phyloP scores from a whole-genome alignment of 345 rosid species.

The Linum tenue region DNA sequence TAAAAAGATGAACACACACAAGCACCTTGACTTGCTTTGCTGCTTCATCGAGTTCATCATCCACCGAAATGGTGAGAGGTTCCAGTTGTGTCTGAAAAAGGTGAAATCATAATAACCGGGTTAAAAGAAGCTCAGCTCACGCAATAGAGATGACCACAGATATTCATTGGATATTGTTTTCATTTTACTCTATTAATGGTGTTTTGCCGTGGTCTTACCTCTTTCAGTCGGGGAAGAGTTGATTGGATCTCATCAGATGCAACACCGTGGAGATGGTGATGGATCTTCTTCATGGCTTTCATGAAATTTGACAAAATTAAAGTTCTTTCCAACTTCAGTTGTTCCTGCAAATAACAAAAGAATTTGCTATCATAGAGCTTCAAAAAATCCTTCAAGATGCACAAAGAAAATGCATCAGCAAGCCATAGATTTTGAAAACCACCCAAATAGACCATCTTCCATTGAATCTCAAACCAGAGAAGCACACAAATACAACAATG shows the following conservation, averaged over 20 bases:
- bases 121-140: not conserved
- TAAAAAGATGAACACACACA: not conserved
- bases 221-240: conserved; percentile 61
- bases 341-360: conserved; percentile 45
- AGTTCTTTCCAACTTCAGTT: conserved; percentile 66
- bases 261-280: conserved; percentile 48
- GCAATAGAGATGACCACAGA: too few relatives aligned
- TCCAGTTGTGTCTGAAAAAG: conserved; percentile 46
- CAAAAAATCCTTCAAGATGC: conserved; percentile 6
- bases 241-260: conserved; percentile 56
- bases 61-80: conserved; percentile 77
- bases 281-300: conserved; percentile 68
- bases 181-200: not conserved
- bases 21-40: conserved; percentile 78
- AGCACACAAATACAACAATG: too few relatives aligned
- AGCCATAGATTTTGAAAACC: not conserved
- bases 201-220: conserved; percentile 38
- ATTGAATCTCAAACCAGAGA: too few relatives aligned
- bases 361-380: not conserved
- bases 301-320: conserved; percentile 57
- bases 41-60: conserved; percentile 77
- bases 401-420: not conserved
- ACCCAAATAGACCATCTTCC: too few relatives aligned
- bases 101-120: not conserved
- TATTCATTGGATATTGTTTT: too few relatives aligned